These are phyloP conservation scores for Citrullus mucosospermus DNA, from an alignment of 306 rosid species.

Conservation along the genomic window DNA sequence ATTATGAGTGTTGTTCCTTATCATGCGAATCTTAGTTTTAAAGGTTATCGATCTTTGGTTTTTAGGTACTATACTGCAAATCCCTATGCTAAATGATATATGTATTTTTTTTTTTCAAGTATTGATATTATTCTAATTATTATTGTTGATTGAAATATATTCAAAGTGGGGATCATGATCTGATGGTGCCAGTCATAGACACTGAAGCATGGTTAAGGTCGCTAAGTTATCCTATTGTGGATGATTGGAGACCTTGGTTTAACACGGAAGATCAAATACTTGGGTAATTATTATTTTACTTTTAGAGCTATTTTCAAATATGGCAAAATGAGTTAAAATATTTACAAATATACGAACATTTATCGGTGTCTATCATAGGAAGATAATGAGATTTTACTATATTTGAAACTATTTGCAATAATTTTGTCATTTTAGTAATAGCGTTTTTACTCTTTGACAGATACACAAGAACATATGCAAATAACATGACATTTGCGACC, in stretches of 20 bases:
- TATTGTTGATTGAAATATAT: not conserved
- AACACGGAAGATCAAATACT: conserved; percentile 11
- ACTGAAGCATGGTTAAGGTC: conserved; percentile 11
- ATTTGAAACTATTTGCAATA: too few species aligned
- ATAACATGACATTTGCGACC: not conserved
- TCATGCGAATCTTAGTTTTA: not conserved
- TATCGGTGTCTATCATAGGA: too few species aligned
- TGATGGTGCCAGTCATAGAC: conserved; percentile 10
- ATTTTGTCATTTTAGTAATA: too few species aligned
- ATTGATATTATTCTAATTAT: not conserved
- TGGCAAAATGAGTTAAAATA: too few species aligned
- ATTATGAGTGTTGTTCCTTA: not conserved
- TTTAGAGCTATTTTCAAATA: not conserved
- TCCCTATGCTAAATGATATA: not conserved
- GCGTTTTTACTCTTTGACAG: not conserved
- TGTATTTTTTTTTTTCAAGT: not conserved
- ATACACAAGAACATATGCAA: not conserved
- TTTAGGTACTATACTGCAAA: not conserved
- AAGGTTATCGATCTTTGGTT: not conserved
- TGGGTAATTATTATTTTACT: conserved; percentile 11
- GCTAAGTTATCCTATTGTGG: conserved; percentile 12
- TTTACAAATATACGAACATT: too few species aligned
- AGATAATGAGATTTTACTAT: too few species aligned
- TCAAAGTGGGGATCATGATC: conserved; percentile 24
- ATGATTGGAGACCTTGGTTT: conserved; percentile 31